Evolutionary conservation across 805 yeast species (phyloP).

Genomic region (Spathaspora girioi): DNA sequence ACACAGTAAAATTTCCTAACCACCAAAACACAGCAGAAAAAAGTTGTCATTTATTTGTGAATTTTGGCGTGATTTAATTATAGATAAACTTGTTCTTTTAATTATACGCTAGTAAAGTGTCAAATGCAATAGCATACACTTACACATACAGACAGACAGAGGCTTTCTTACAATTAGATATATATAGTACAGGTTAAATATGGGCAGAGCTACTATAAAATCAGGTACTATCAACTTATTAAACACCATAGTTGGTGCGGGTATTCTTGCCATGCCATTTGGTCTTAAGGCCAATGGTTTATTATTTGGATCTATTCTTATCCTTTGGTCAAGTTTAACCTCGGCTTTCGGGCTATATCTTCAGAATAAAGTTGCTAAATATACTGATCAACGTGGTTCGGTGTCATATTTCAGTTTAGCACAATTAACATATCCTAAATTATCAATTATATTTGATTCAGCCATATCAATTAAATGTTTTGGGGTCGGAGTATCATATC

Average conservation of each 20-base stretch:
- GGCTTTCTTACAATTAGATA: too few relatives aligned
- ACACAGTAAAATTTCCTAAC: neutral
- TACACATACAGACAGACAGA: neutral
- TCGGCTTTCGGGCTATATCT: conserved; percentile 60
- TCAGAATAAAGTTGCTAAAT: conserved; percentile 55
- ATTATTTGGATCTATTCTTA: conserved; percentile 38
- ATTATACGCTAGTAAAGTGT: neutral
- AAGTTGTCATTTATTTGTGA: neutral
- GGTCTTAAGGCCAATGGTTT: conserved; percentile 54
- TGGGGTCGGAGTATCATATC: conserved; percentile 70
- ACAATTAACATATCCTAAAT: conserved; percentile 64
- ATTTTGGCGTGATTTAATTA: neutral
- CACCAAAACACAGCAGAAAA: neutral
- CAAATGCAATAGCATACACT: neutral
- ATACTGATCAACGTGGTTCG: conserved; percentile 39
- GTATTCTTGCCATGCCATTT: conserved; percentile 68
- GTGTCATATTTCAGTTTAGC: conserved; percentile 44
- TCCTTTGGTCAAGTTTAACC: conserved; percentile 39
- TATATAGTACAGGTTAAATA: conserved; percentile 1
- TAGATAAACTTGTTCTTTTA: neutral
- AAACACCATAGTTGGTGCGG: conserved; percentile 63
- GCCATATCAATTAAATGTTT: conserved; percentile 76
- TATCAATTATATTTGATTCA: conserved; percentile 66
- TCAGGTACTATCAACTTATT: conserved; percentile 52
- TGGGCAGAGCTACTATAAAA: conserved; percentile 35